Evolutionary conservation across 768 basidiomycete genomes (phyloP).

Genomic region (Lentinula lateritia): DNA sequence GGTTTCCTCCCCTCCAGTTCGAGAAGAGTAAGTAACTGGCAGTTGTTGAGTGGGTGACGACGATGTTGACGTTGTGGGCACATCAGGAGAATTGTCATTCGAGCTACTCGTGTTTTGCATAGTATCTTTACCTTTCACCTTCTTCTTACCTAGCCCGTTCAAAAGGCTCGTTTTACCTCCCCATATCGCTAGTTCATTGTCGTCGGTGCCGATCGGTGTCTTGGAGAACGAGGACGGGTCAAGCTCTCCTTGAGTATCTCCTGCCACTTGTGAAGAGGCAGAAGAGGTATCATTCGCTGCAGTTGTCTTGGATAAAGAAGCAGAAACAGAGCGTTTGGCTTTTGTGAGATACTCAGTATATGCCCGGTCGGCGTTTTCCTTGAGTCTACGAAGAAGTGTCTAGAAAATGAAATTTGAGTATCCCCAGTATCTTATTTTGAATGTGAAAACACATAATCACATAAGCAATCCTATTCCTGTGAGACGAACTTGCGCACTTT

Average conservation of each 20-base stretch:
- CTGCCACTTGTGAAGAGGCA: constrained; percentile 2
- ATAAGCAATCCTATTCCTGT: constrained; percentile 41
- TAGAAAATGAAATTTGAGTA: constrained; percentile 11
- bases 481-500: constrained; percentile 35
- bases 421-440: neutral
- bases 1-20: neutral
- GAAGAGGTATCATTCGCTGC: neutral
- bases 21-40: neutral
- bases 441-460: constrained; percentile 18
- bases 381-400: constrained; percentile 39
- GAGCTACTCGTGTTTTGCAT: neutral
- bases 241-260: neutral
- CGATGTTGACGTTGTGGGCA: neutral
- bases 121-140: constrained; percentile 18
- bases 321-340: constrained; percentile 8
- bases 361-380: constrained; percentile 37
- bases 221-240: constrained; percentile 2
- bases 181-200: constrained; percentile 49
- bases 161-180: constrained; percentile 46
- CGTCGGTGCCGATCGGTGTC: constrained; percentile 21
- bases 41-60: neutral
- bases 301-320: constrained; percentile 2
- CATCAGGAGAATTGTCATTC: neutral
- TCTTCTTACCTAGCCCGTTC: constrained; percentile 14
- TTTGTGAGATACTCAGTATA: constrained; percentile 21